phyloP scores from a whole-genome alignment of 148 eudicot species.

The Rhododendron williamsianum region DNA sequence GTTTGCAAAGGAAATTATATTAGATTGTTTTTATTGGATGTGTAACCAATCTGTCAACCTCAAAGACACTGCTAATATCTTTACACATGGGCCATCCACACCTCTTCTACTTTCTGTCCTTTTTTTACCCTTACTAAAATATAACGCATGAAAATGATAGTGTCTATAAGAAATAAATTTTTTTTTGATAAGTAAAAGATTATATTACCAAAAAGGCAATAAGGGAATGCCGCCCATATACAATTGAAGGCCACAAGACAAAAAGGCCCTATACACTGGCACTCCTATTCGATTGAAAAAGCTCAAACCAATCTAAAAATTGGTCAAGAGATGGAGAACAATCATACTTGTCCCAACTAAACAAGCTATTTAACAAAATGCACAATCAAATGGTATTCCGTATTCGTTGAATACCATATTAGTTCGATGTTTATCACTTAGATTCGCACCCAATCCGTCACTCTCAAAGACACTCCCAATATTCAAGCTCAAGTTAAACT shows the following conservation, averaged over 20 bases:
- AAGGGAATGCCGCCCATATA: no score
- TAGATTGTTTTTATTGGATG: neutral
- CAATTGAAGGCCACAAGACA: no score
- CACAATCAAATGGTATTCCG: neutral
- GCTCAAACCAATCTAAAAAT: no score
- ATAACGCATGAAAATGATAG: neutral
- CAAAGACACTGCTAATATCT: neutral
- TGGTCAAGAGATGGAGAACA: no score
- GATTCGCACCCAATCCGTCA: neutral
- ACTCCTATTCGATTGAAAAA: no score
- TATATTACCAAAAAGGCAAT: no score
- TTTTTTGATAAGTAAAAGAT: no score
- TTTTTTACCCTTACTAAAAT: neutral
- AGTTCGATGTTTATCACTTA: neutral
- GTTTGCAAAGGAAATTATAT: neutral
- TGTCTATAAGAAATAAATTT: neutral
- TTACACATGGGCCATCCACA: neutral
- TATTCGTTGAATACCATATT: neutral
- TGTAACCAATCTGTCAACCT: neutral
- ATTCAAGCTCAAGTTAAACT: neutral
- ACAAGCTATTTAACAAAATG: neutral
- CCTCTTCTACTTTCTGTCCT: neutral
- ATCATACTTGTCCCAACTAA: no score
- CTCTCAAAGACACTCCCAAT: neutral
- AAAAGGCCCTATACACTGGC: no score